phyloP scores from a whole-genome alignment of 2,329 filamentous ascomycete species.

The Colletotrichum tofieldiae region DNA sequence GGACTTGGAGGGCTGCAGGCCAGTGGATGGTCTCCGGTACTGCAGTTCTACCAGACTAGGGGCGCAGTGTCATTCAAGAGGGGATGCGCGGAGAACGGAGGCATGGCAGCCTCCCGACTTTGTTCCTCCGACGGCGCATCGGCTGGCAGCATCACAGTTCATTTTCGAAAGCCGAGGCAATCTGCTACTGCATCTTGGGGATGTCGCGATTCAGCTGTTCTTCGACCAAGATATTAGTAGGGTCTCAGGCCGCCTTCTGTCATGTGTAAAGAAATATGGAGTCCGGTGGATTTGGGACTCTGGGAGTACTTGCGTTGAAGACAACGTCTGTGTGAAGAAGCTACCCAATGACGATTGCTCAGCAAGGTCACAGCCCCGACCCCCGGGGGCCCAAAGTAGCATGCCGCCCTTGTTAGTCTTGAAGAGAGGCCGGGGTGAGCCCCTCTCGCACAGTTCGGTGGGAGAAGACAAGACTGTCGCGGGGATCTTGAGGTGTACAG shows the following conservation, averaged over 20 bases:
- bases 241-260: slow-evolving; percentile 35
- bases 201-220: slow-evolving; percentile 24
- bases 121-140: background rate
- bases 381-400: slow-evolving; percentile 4
- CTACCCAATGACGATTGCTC: slow-evolving; percentile 16
- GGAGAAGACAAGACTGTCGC: slow-evolving; percentile 19
- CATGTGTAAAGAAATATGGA: slow-evolving; percentile 28
- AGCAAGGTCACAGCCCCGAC: slow-evolving; percentile 8
- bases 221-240: slow-evolving; percentile 11
- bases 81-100: background rate
- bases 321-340: slow-evolving; percentile 4
- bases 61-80: slow-evolving; percentile 3
- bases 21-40: slow-evolving; percentile 25
- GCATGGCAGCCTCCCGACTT: slow-evolving; percentile 14
- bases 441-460: background rate
- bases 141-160: slow-evolving; percentile 3
- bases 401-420: slow-evolving; percentile 9
- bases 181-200: slow-evolving; percentile 6
- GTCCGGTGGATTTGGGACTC: slow-evolving; percentile 1
- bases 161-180: background rate
- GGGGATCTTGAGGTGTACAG: background rate
- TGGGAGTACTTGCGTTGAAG: slow-evolving; percentile 1
- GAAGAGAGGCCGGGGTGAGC: background rate
- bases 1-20: slow-evolving; percentile 47
- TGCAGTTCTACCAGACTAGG: background rate